Evolutionary conservation across 768 basidiomycete genomes (phyloP).

Genomic region (Russula compacta): DNA sequence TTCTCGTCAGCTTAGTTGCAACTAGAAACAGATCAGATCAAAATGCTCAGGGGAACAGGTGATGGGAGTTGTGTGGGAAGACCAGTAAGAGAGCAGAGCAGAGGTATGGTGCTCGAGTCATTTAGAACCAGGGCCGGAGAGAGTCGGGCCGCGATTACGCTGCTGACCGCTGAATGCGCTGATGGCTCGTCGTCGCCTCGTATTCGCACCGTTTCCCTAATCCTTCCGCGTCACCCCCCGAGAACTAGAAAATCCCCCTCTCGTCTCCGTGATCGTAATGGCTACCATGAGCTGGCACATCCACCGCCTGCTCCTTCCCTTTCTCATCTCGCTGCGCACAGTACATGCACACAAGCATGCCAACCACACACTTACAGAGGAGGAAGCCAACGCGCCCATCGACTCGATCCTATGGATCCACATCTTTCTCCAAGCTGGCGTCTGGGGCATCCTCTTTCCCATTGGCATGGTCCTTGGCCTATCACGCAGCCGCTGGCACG

Average conservation of each 20-base stretch:
- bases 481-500: constrained; percentile 80
- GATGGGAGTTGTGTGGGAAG: too few species aligned
- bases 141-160: not conserved
- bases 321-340: constrained; percentile 11
- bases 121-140: not conserved
- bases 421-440: constrained; percentile 63
- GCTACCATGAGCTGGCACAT: not conserved
- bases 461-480: constrained; percentile 72
- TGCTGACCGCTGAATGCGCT: too few species aligned
- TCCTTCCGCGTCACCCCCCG: not conserved
- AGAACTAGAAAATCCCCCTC: not conserved
- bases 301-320: not conserved
- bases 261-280: not conserved
- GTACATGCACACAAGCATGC: constrained; percentile 50
- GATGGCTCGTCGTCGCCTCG: not conserved
- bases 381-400: constrained; percentile 52
- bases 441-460: constrained; percentile 87
- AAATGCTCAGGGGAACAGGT: too few species aligned
- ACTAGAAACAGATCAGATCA: too few species aligned
- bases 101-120: too few species aligned
- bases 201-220: not conserved
- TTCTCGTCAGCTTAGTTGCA: too few species aligned
- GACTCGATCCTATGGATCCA: constrained; percentile 79
- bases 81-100: too few species aligned
- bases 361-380: constrained; percentile 52